Evolutionary conservation across 495 filamentous ascomycete genomes (phyloP).

Genomic region (Sabuloglossum arenarium): DNA sequence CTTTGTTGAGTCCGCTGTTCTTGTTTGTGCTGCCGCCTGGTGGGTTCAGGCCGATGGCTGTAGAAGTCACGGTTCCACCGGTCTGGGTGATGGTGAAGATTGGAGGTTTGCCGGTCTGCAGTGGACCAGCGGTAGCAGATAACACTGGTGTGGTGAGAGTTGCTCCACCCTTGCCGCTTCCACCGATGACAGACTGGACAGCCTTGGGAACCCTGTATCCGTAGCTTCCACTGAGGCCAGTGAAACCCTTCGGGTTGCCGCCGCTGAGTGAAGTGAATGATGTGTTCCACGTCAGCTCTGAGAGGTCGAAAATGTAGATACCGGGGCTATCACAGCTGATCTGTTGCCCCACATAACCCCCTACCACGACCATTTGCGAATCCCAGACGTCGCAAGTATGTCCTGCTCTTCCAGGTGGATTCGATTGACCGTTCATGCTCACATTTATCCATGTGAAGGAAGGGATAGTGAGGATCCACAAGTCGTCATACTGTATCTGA

Average conservation of each 20-base stretch:
- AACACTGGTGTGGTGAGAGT: constrained; percentile 43
- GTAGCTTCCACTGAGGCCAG: constrained; percentile 21
- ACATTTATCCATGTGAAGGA: constrained; percentile 54
- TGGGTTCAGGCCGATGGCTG: background rate
- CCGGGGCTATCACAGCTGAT: constrained; percentile 46
- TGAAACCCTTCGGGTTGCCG: constrained; percentile 18
- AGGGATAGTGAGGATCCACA: constrained; percentile 61
- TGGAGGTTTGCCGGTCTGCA: constrained; percentile 41
- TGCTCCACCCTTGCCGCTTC: constrained; percentile 35
- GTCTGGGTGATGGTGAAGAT: constrained; percentile 42
- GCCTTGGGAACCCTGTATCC: constrained; percentile 42
- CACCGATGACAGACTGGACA: constrained; percentile 43
- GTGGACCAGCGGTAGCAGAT: constrained; percentile 41
- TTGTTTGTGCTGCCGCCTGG: constrained; percentile 3
- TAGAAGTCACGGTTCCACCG: constrained; percentile 30
- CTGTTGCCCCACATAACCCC: constrained; percentile 42
- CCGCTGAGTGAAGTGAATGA: constrained; percentile 30
- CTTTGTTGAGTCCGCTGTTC: constrained; percentile 24
- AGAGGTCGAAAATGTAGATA: constrained; percentile 47
- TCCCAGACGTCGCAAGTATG: constrained; percentile 49
- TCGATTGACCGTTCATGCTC: constrained; percentile 24
- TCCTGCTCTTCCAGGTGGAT: constrained; percentile 42
- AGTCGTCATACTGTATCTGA: constrained; percentile 48
- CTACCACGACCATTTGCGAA: constrained; percentile 49
- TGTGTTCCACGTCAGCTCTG: constrained; percentile 35